Base-by-base conservation (phyloP, 768 basidiomycete genomes). In the Astraeus odoratus region DNA sequence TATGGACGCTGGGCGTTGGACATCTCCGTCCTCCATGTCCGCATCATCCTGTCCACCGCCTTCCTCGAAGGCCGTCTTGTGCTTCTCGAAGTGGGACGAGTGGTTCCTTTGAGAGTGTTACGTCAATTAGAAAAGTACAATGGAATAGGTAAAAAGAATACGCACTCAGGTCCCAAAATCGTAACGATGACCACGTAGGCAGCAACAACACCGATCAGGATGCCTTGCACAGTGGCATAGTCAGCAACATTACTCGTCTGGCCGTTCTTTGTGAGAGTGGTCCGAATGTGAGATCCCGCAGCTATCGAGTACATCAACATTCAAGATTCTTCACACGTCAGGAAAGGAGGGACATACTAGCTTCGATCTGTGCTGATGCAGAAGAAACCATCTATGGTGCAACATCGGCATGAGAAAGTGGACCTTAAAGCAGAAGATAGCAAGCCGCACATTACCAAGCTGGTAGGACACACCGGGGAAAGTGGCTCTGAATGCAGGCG, bases 391-490 rank as follows among this genome's bases (percentile, higher is more conserved):
- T 79, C 66, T 78, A 3, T 23, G 25, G 4, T n/a, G 35, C 29
- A 20, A 42, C 24, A 44, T 5, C 26, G 8, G 9, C 55, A 39
- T 34, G 20, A 16, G 25, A 24, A 25, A 37, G 4, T 7, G 6
- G 19, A 10, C 18, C 5, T 12, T 50, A 5, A 4, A 50, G 31
- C 6, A 30, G 6, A 10, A n/a, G 36, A 7, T 29, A 20, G 5
- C 10, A 22, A 8, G 2, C 54, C 63, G 31, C 12, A 62, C 73
- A 64, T 87, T 90, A 34, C 90, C 87, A 20, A 91, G 53, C 55
- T 91, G 90, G 64, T 92, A 93, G 3, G 84, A 78, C 1, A 89
- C 78, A 47, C 90, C 90, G 30, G 86, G 85, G 72, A 90, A 92
- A 1, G 85, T 85, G 3, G 89, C 86, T 46, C 92, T 74, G 74